These are phyloP conservation scores for Trichoderma sp. DNA, from an alignment of 2,329 filamentous ascomycete genomes.

Conservation along the genomic window DNA sequence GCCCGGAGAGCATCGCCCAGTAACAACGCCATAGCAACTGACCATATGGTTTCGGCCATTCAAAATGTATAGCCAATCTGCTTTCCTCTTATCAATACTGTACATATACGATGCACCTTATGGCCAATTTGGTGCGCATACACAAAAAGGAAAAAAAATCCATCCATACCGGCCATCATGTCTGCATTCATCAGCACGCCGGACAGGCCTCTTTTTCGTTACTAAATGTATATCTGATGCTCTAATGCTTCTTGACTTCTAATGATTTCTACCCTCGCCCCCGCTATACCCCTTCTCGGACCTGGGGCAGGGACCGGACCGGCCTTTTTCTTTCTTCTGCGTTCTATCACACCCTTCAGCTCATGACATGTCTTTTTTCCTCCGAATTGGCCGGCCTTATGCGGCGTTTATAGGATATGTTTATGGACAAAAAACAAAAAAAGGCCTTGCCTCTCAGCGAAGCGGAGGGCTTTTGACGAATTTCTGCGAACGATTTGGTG, in stretches of 20 bases:
- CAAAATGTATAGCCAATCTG: neutral
- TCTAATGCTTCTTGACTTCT: constrained; percentile 7
- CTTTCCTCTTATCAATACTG: neutral
- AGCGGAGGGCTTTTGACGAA: neutral
- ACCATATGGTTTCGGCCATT: neutral
- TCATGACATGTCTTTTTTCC: neutral
- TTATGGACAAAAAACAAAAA: neutral
- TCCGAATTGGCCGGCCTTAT: neutral
- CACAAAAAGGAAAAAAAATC: neutral
- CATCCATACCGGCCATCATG: neutral
- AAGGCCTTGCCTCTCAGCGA: neutral
- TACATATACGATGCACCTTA: constrained; percentile 10
- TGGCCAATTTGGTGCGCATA: neutral
- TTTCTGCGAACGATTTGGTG: neutral
- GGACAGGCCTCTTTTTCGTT: neutral
- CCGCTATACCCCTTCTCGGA: constrained; percentile 13
- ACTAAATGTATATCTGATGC: constrained; percentile 14
- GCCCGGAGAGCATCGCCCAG: constrained; percentile 70
- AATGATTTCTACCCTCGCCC: neutral
- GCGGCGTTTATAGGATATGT: constrained; percentile 12
- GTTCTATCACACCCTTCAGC: neutral
- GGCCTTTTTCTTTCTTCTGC: neutral
- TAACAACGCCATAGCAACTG: constrained; percentile 23
- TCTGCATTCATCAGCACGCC: neutral
- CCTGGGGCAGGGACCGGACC: neutral